Percentiles rank a stretch among this genome's conserved stretches.
Evolutionary conservation across 2,329 filamentous ascomycete species (phyloP).

Genomic region (Thelonectria blattea): DNA sequence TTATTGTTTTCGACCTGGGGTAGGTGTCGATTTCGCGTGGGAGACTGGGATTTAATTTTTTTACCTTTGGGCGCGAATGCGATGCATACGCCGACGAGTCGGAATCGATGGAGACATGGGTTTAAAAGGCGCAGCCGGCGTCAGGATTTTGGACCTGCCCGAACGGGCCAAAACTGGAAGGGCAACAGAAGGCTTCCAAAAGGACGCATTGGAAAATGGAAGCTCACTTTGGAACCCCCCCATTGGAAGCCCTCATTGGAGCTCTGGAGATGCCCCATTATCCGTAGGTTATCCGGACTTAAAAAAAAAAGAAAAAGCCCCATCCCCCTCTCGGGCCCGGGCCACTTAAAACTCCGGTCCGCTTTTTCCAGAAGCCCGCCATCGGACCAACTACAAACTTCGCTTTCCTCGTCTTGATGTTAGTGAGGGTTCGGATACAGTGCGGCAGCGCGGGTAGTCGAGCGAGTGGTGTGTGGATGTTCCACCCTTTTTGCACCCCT

Average conservation of each 20-base stretch:
- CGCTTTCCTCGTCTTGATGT: background rate
- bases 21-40: background rate
- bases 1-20: background rate
- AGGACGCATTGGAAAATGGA: too few species aligned
- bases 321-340: too few species aligned
- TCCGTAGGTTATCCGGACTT: too few species aligned
- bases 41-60: background rate
- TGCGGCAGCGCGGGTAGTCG: too few species aligned
- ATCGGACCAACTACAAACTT: conserved; percentile 20
- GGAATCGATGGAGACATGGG: conserved; percentile 7
- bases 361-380: conserved; percentile 37
- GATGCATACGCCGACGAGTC: conserved; percentile 7
- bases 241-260: conserved; percentile 11
- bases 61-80: background rate
- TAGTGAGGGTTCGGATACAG: too few species aligned
- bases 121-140: too few species aligned
- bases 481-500: background rate
- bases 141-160: conserved; percentile 26
- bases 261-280: background rate
- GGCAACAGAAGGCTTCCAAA: background rate
- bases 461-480: background rate
- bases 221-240: background rate
- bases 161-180: conserved; percentile 22
- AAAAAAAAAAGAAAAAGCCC: too few species aligned
- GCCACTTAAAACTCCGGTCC: conserved; percentile 23